A percentile compares a stretch with the other conserved stretches of the same genome.
phyloP scores from a whole-genome alignment of 108 stramenopile species.

The Cyclotella cryptica region DNA sequence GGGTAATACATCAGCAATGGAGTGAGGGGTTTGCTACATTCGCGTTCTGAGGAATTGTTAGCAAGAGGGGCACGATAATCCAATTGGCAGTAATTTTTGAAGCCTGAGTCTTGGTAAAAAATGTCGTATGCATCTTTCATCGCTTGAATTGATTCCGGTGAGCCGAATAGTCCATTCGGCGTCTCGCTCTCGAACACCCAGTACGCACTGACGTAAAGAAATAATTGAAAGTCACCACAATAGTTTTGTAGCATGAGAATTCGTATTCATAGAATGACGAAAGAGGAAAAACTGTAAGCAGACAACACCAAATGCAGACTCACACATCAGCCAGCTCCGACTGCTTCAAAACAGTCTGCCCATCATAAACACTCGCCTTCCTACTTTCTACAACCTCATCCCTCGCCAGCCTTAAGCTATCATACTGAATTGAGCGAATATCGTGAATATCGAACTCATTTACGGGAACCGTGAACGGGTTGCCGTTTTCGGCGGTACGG shows the following conservation, averaged over 20 bases:
- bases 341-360: no score
- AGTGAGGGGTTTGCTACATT: slow-evolving; percentile 46
- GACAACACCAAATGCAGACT: neutral
- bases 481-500: slow-evolving; percentile 39
- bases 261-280: no score
- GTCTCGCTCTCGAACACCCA: slow-evolving; percentile 62
- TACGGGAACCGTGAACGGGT: slow-evolving; percentile 52
- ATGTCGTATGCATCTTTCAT: slow-evolving; percentile 61
- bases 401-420: slow-evolving; percentile 49
- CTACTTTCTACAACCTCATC: slow-evolving; percentile 28
- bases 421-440: slow-evolving; percentile 53
- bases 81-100: slow-evolving; percentile 36
- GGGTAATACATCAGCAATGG: slow-evolving; percentile 57
- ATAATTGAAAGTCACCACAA: neutral
- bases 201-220: slow-evolving; percentile 20
- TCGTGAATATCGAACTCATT: slow-evolving; percentile 57
- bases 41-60: slow-evolving; percentile 15
- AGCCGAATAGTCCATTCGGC: slow-evolving; percentile 41
- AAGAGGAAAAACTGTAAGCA: neutral
- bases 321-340: no score
- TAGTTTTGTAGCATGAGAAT: neutral
- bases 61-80: slow-evolving; percentile 30
- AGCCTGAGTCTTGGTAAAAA: slow-evolving; percentile 43
- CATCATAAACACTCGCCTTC: no score
- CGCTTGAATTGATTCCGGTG: slow-evolving; percentile 31